Base-by-base conservation (phyloP, 805 yeast genomes). In the Naumovozyma baii region DNA sequence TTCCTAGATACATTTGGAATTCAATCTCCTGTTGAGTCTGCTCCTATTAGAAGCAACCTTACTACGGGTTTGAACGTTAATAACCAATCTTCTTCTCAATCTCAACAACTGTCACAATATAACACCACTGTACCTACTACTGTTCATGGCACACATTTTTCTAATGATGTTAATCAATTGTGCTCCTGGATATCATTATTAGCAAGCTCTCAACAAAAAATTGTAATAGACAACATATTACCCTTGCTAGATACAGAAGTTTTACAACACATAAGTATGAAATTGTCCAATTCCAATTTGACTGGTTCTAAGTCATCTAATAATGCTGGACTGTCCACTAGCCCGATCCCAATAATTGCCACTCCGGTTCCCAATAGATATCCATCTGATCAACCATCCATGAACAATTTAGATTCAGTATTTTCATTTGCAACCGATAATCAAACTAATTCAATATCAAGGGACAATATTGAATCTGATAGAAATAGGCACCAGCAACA, bases 171-270 rank as follows among this genome's bases (percentile, higher is more conserved):
- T 51, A 62, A 68, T 39, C 68, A 67, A 44, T 62, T 72, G 46
- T 66, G 72, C 45, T 63, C 62, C 43, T 74, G 79, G 79, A 62
- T 73, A 44, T 67, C 67, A 38, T 64, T 63, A 46, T 63, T 77
- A 54, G 65, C 62, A 36, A 67, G 73, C n/a, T 67, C 66, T 34
- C 80, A 76, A 45, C 73, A 67, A 47, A 62, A 71, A 40, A 62
- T 72, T 37, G 70, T 74, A 57, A 65, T 75, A 43, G 81, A 76
- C 48, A 70, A 73, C 51, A 58, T 76, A 54, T 62, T 78, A 42
- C 61, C 68, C 35, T 63, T 64, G 42, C 57, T 76, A 47, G 70
- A 75, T 7, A 69, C 72, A 40, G 80, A 76, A 46, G 69, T 72
- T 13, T 55, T 75, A 44, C 61, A 67, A 28, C 65, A 74, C 37